Conservation (phyloP, 78 protist genomes). For the slime mould (Dictyostelium discoideum) region DNA sequence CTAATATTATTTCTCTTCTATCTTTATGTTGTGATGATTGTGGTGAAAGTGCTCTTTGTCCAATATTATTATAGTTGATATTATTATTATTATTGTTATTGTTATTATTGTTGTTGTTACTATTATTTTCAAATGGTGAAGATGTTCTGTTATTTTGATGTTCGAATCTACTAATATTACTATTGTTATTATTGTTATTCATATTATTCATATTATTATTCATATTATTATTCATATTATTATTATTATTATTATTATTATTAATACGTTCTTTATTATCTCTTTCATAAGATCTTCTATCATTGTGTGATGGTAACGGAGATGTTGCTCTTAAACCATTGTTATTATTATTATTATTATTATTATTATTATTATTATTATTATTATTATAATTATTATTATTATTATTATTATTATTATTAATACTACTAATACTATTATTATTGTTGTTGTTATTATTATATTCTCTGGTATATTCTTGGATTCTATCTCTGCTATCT, state of each 20-base stretch:
- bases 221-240: background rate
- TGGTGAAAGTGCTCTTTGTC: background rate
- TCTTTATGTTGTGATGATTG: background rate
- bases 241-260: background rate
- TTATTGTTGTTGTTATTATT: background rate
- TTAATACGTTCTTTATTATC: background rate
- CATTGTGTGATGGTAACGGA: background rate
- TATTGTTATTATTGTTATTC: background rate
- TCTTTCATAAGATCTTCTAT: background rate
- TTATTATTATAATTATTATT: background rate
- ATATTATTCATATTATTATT: background rate
- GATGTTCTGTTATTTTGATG: background rate
- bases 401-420: slow-evolving; percentile 10
- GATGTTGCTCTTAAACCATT: background rate
- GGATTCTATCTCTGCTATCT: background rate
- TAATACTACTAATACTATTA: background rate
- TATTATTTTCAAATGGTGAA: slow-evolving; percentile 16
- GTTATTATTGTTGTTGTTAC: background rate
- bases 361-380: background rate
- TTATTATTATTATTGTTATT: background rate
- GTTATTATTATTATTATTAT: background rate
- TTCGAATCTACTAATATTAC: background rate
- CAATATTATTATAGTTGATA: background rate
- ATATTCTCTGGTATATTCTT: background rate
- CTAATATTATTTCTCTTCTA: background rate